These are phyloP conservation scores for Phytophthora citrophthora DNA, from an alignment of 352 stramenopile genomes.

Conservation along the genomic window DNA sequence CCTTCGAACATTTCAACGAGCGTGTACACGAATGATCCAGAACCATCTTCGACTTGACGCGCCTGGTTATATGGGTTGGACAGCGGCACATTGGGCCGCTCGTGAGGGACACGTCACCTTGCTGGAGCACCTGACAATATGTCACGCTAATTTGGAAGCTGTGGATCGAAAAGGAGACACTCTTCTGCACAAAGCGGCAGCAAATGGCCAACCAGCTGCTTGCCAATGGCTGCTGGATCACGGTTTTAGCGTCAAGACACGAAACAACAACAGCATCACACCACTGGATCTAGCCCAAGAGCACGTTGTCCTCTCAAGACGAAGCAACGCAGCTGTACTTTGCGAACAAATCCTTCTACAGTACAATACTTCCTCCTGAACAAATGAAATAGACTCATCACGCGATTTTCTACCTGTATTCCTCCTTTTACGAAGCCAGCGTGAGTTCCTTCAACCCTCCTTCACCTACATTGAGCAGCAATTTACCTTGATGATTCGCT, in stretches of 20 bases:
- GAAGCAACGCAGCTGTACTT: slow-evolving; percentile 41
- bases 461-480: slow-evolving; percentile 39
- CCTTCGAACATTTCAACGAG: slow-evolving; percentile 49
- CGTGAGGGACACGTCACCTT: slow-evolving; percentile 68
- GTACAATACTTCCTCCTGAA: slow-evolving; percentile 49
- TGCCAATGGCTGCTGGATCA: slow-evolving; percentile 76
- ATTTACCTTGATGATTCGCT: slow-evolving; percentile 39
- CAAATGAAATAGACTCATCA: slow-evolving; percentile 1
- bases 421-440: slow-evolving; percentile 22
- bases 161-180: slow-evolving; percentile 74
- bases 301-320: slow-evolving; percentile 39
- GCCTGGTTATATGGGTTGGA: slow-evolving; percentile 78
- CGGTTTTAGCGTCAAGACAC: slow-evolving; percentile 66
- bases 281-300: slow-evolving; percentile 70
- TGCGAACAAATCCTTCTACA: slow-evolving; percentile 66
- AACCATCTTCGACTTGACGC: slow-evolving; percentile 57
- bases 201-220: slow-evolving; percentile 67
- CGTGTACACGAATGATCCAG: slow-evolving; percentile 44
- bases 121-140: slow-evolving; percentile 58
- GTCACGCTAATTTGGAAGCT: slow-evolving; percentile 65
- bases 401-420: not conserved
- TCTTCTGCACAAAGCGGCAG: slow-evolving; percentile 76
- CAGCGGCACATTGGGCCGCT: slow-evolving; percentile 75
- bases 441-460: slow-evolving; percentile 29
- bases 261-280: slow-evolving; percentile 74